Conservation (phyloP, 2,329 filamentous ascomycete species). For the Colletotrichum shisoi region DNA sequence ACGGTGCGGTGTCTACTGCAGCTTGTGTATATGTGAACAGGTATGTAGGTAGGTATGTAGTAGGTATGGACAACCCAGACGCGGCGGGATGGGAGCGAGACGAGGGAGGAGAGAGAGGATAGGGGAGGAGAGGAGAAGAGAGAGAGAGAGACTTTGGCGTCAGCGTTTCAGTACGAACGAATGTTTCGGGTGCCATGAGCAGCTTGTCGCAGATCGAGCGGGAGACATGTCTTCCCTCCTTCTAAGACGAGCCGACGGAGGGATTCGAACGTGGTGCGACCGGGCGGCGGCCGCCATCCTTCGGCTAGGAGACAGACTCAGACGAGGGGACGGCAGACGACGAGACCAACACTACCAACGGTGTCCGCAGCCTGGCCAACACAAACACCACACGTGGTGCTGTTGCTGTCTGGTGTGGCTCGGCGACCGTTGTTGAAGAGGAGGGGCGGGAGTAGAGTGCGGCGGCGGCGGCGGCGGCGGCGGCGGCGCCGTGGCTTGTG, state of each 20-base stretch:
- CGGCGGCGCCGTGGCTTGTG: neutral
- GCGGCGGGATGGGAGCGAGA: too few species aligned
- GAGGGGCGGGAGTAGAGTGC: conserved; percentile 13
- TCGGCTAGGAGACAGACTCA: conserved; percentile 1
- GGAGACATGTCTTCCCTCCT: conserved; percentile 5
- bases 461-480: neutral
- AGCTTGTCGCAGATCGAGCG: conserved; percentile 19
- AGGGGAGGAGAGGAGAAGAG: neutral
- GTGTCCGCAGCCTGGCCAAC: conserved; percentile 10
- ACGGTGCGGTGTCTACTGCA: neutral
- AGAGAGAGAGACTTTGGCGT: neutral
- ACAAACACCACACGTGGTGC: neutral
- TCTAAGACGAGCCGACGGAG: neutral
- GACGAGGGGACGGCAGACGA: too few species aligned
- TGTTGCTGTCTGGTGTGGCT: conserved; percentile 3
- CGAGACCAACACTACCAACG: conserved; percentile 11
- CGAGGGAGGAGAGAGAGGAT: neutral
- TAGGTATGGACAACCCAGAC: too few species aligned
- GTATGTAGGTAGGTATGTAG: too few species aligned
- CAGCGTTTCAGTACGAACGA: conserved; percentile 15
- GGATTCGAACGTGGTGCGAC: neutral
- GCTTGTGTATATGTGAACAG: too few species aligned
- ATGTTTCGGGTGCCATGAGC: conserved; percentile 18
- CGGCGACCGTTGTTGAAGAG: conserved; percentile 12
- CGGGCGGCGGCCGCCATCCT: conserved; percentile 6